Base-by-base conservation (phyloP, 139 green algal genomes). In the Chlamydomonas asymmetrica region DNA sequence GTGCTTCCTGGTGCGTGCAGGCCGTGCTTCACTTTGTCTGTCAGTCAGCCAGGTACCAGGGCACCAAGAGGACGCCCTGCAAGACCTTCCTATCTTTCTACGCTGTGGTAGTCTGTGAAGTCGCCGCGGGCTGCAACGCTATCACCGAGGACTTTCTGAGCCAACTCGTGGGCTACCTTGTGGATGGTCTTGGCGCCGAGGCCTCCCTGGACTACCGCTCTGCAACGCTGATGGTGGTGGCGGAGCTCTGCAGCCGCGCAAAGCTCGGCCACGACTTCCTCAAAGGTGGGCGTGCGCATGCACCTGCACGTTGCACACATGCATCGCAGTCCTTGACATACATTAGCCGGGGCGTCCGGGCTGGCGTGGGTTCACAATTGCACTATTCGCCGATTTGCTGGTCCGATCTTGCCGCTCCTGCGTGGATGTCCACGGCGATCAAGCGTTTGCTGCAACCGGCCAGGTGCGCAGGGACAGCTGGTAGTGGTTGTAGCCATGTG, bases 151-250 rank as follows among this genome's bases (percentile, higher is more conserved):
- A 72, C 10, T 29, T 82, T 0, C 54, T 90, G 22, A 57, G 78
- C 8, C 57, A 80, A 37, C 78, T 97, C 74, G 82, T 97, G 66
- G 88, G 91, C 18, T 88, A 86, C 75, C 65, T 97, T 34, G 66
- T 92, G 27, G 79, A 75, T 2, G 93, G 93, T 3, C 71, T 96
- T 35, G 81, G 63, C 9, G 22, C 29, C 1, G 56, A 50, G 8
- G 83, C 78, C 3, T 38, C 49, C 13, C 29, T 79, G 20, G 91
- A 97, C 73, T 91, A 92, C 75, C 76, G 82, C 1, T 82, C 85
- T 3, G 93, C 91, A 3, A 91, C 83, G 0, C 70, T 92, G 45
- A 97, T 97, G 88, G 76, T 93, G 22, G 27, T 93, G 22, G 87
- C 82, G 5, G 87, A 93, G 81, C 87, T 97, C 56, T 75, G 80